Percentiles rank a stretch among this genome's conserved stretches.
Evolutionary conservation across 352 stramenopile genomes (phyloP).

Genomic region (Pythium sp.): DNA sequence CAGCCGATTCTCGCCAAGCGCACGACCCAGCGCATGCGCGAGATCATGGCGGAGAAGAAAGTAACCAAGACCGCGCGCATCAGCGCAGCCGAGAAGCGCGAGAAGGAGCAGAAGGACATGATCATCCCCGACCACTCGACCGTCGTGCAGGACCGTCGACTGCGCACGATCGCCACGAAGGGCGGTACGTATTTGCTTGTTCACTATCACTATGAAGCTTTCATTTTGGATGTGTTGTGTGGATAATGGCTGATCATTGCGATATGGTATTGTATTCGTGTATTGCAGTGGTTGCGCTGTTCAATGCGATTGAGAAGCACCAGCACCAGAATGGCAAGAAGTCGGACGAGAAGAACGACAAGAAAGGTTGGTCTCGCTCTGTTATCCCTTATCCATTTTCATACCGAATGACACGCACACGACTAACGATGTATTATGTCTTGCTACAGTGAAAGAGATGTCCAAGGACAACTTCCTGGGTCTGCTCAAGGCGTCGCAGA

Average conservation of each 20-base stretch:
- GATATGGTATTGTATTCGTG: neutral
- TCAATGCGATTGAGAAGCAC: constrained; percentile 86
- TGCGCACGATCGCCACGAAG: constrained; percentile 83
- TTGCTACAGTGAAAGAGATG: constrained; percentile 65
- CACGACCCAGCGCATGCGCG: constrained; percentile 77
- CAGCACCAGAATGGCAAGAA: constrained; percentile 68
- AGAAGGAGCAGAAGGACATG: constrained; percentile 79
- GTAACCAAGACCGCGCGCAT: constrained; percentile 63
- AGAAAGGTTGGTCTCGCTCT: constrained; percentile 37
- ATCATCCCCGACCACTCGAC: constrained; percentile 59
- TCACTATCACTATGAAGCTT: too few species aligned
- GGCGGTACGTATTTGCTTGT: constrained; percentile 34
- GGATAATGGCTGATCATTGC: neutral
- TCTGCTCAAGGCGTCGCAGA: constrained; percentile 64
- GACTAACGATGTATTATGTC: neutral
- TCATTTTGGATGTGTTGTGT: neutral
- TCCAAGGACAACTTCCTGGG: constrained; percentile 83
- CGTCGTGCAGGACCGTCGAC: constrained; percentile 54
- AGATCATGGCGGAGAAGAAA: constrained; percentile 77
- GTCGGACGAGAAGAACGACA: constrained; percentile 58
- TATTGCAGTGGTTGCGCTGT: constrained; percentile 67
- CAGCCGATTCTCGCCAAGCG: constrained; percentile 83
- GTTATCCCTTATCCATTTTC: neutral
- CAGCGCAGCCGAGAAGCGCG: constrained; percentile 70
- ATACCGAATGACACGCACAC: neutral